A percentile compares a stretch with the other conserved stretches of the same genome.
phyloP scores from a whole-genome alignment of 306 rosid species.

The Mucuna pruriens region DNA sequence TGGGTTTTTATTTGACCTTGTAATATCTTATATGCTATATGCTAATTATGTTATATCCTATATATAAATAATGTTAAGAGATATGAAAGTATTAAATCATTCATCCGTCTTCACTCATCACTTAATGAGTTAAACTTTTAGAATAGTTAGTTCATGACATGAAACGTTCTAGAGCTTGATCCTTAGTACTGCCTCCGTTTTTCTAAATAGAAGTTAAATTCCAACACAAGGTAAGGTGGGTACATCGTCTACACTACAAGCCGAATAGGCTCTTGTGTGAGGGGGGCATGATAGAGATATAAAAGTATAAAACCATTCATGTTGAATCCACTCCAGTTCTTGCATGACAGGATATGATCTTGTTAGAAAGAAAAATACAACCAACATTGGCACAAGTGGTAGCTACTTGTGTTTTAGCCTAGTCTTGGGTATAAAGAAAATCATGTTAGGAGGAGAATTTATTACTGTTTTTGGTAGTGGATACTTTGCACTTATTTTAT shows the following conservation, averaged over 20 bases:
- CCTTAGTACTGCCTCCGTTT: neutral
- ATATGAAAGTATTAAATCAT: neutral
- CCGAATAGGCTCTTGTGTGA: neutral
- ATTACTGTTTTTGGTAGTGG: too few species aligned
- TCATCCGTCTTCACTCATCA: neutral
- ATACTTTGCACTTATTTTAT: too few species aligned
- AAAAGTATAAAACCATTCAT: neutral
- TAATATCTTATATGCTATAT: neutral
- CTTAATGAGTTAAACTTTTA: neutral
- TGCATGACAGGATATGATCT: neutral
- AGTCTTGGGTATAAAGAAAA: too few species aligned
- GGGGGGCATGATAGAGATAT: neutral
- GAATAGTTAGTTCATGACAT: neutral
- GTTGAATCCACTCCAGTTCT: neutral
- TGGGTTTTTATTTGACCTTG: neutral
- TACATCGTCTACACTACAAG: neutral
- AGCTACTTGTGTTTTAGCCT: too few species aligned
- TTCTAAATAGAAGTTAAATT: neutral
- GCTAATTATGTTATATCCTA: neutral
- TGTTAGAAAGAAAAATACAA: neutral
- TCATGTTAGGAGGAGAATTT: too few species aligned
- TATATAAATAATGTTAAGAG: neutral
- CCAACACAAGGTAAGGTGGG: neutral
- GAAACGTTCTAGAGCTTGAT: neutral
- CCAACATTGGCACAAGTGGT: too few species aligned